These are phyloP conservation scores for Dothideomycetes sp. DNA, from an alignment of 2,329 filamentous ascomycete species.

Conservation along the genomic window DNA sequence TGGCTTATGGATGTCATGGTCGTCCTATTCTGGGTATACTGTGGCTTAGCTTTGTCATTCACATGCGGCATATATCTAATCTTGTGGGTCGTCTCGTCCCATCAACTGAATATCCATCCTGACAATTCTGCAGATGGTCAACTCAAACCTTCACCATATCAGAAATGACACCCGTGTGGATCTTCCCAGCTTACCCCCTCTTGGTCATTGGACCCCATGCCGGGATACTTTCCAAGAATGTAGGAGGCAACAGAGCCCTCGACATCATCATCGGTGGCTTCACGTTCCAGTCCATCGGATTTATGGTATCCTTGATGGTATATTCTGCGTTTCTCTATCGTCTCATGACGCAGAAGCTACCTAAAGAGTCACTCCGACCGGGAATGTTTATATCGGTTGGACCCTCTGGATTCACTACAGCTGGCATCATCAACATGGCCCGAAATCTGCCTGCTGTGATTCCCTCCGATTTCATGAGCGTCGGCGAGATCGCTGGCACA, in stretches of 20 bases:
- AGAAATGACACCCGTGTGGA: slow-evolving; percentile 80
- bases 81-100: slow-evolving; percentile 44
- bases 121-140: slow-evolving; percentile 39
- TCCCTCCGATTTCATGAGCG: slow-evolving; percentile 43
- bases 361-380: slow-evolving; percentile 62
- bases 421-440: slow-evolving; percentile 49
- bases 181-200: slow-evolving; percentile 75
- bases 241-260: slow-evolving; percentile 34
- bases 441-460: slow-evolving; percentile 37
- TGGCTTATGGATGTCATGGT: slow-evolving; percentile 49
- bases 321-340: slow-evolving; percentile 76
- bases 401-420: slow-evolving; percentile 58
- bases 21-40: slow-evolving; percentile 65
- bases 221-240: slow-evolving; percentile 41
- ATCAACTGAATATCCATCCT: slow-evolving; percentile 3
- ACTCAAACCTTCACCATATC: slow-evolving; percentile 61
- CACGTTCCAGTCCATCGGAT: slow-evolving; percentile 53
- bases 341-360: slow-evolving; percentile 79
- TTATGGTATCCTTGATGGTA: slow-evolving; percentile 62
- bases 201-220: slow-evolving; percentile 67
- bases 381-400: slow-evolving; percentile 82
- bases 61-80: slow-evolving; percentile 65
- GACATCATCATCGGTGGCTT: slow-evolving; percentile 48
- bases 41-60: slow-evolving; percentile 52
- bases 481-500: slow-evolving; percentile 41